Conservation (phyloP, 108 stramenopile genomes). For the Skeletonema costatum region DNA sequence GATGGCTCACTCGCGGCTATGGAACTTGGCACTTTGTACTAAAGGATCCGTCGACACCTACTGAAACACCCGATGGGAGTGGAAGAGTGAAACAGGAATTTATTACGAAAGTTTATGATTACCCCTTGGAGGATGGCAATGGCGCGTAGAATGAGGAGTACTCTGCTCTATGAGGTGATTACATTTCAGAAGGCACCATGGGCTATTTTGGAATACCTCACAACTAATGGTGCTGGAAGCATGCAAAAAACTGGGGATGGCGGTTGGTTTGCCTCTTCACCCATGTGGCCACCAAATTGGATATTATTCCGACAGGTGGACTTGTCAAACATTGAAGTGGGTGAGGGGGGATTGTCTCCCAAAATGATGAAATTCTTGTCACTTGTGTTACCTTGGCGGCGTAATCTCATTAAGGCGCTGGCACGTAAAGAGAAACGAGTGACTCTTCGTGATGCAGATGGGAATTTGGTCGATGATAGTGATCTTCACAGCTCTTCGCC, state of each 20-base stretch:
- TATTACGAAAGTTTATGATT: slow-evolving; percentile 12
- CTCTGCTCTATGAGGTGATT: slow-evolving; percentile 27
- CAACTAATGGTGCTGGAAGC: background rate
- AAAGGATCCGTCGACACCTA: background rate
- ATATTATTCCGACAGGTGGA: slow-evolving; percentile 26
- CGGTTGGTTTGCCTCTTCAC: slow-evolving; percentile 8
- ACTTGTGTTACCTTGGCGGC: slow-evolving; percentile 31
- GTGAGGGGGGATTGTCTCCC: slow-evolving; percentile 16
- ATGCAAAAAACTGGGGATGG: background rate
- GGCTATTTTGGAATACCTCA: background rate
- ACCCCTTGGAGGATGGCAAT: slow-evolving; percentile 56
- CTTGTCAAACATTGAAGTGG: slow-evolving; percentile 5
- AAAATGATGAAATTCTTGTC: slow-evolving; percentile 26
- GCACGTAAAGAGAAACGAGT: slow-evolving; percentile 6
- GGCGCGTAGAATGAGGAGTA: slow-evolving; percentile 46
- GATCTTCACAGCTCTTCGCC: background rate
- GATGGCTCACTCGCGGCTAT: slow-evolving; percentile 55
- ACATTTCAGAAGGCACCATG: slow-evolving; percentile 9
- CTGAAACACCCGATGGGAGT: background rate
- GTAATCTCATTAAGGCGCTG: slow-evolving; percentile 15
- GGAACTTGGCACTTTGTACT: slow-evolving; percentile 21
- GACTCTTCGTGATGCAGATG: slow-evolving; percentile 12
- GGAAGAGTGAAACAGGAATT: background rate
- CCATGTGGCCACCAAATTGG: slow-evolving; percentile 43
- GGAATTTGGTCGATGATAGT: background rate